phyloP scores from a whole-genome alignment of 106 monocot genomes.

The Dactylorhiza incarnata region DNA sequence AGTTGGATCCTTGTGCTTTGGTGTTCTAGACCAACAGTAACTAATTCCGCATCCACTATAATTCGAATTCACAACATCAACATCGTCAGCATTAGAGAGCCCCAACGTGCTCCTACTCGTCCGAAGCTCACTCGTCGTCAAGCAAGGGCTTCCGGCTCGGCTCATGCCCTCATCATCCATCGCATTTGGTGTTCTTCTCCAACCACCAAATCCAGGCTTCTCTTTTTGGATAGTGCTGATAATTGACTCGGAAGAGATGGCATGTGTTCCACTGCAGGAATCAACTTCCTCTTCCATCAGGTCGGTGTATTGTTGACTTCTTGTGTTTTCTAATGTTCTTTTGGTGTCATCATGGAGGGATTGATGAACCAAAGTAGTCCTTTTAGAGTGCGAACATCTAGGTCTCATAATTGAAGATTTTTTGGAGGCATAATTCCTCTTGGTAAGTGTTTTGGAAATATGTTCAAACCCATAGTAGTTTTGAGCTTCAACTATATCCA shows the following conservation, averaged over 20 bases:
- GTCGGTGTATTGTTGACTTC: constrained; percentile 9
- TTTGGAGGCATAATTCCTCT: constrained; percentile 11
- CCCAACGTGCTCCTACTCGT: constrained; percentile 23
- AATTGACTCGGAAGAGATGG: constrained; percentile 14
- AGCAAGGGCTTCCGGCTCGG: constrained; percentile 54
- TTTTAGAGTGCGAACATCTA: constrained; percentile 15
- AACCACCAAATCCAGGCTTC: constrained; percentile 21
- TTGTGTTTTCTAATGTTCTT: constrained; percentile 21
- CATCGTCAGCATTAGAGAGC: constrained; percentile 27
- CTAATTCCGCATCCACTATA: constrained; percentile 79
- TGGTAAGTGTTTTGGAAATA: constrained; percentile 16
- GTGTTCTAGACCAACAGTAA: constrained; percentile 89
- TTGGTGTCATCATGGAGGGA: constrained; percentile 4
- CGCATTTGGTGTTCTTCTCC: constrained; percentile 19
- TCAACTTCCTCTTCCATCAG: constrained; percentile 53
- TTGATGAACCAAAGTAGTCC: constrained; percentile 23
- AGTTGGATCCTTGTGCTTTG: constrained; percentile 44
- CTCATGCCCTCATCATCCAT: constrained; percentile 33
- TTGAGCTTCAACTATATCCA: constrained; percentile 15
- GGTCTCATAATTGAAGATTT: constrained; percentile 32
- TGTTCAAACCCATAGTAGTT: constrained; percentile 29
- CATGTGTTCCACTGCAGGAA: constrained; percentile 28
- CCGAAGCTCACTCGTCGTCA: constrained; percentile 33
- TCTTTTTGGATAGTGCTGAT: constrained; percentile 16
- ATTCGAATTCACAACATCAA: constrained; percentile 52